phyloP scores from a whole-genome alignment of 208 protist species.

The Crithidia expoeki region DNA sequence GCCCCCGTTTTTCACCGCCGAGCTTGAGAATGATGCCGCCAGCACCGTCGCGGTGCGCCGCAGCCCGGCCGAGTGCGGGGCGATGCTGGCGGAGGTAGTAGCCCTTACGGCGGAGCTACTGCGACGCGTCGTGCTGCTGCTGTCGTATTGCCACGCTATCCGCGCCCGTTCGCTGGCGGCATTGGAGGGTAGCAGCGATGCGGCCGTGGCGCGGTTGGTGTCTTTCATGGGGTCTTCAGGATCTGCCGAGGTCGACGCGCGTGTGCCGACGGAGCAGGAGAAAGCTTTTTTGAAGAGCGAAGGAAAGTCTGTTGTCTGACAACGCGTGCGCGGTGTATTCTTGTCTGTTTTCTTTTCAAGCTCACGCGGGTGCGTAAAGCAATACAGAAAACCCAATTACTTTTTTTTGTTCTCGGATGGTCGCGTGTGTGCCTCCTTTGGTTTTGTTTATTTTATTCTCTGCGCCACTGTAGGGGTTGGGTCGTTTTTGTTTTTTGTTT shows the following conservation, averaged over 20 bases:
- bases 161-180: slow-evolving; percentile 25
- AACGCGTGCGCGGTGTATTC: not conserved
- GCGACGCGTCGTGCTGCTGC: slow-evolving; percentile 24
- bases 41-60: slow-evolving; percentile 9
- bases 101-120: slow-evolving; percentile 26
- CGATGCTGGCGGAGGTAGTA: slow-evolving; percentile 22
- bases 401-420: not conserved
- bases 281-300: slow-evolving; percentile 29
- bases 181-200: slow-evolving; percentile 23
- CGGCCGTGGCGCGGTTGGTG: slow-evolving; percentile 15
- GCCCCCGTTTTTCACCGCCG: slow-evolving; percentile 19
- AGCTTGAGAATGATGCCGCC: slow-evolving; percentile 17
- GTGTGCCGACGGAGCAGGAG: slow-evolving; percentile 27
- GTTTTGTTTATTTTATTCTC: not conserved
- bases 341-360: not conserved
- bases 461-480: not conserved
- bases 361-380: too few species aligned
- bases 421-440: not conserved
- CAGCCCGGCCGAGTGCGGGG: slow-evolving; percentile 17
- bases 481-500: not conserved
- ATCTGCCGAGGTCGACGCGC: slow-evolving; percentile 15
- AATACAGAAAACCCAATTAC: not conserved
- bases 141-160: slow-evolving; percentile 30
- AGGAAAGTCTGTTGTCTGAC: not conserved
- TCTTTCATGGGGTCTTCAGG: slow-evolving; percentile 10